Evolutionary conservation across 192 early-diverging fungal species (phyloP).

Genomic region (Coemansia sp.): DNA sequence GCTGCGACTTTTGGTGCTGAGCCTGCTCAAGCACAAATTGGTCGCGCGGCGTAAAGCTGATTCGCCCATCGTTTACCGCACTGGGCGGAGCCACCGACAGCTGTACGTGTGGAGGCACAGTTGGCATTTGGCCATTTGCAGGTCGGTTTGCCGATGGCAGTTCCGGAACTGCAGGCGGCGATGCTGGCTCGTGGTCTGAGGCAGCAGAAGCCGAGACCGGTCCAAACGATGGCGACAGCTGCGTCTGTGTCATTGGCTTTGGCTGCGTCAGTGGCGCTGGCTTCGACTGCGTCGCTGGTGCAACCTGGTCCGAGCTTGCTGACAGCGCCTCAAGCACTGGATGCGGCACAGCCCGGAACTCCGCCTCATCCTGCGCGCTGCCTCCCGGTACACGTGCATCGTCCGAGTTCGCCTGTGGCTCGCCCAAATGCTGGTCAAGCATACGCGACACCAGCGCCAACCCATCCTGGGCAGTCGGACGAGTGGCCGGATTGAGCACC

Average conservation of each 20-base stretch:
- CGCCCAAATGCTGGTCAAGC: constrained; percentile 42
- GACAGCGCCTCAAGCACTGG: neutral
- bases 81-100: neutral
- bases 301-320: neutral
- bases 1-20: constrained; percentile 10
- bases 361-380: neutral
- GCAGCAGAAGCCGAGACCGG: neutral
- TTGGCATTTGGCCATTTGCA: neutral
- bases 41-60: constrained; percentile 37
- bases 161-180: neutral
- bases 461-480: constrained; percentile 75
- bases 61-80: constrained; percentile 25
- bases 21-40: constrained; percentile 18
- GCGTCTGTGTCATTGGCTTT: neutral
- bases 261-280: neutral
- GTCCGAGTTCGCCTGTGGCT: constrained; percentile 16
- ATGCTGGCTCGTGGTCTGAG: neutral
- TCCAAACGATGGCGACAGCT: neutral
- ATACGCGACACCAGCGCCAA: constrained; percentile 55
- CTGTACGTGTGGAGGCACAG: neutral
- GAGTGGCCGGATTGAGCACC: constrained; percentile 72
- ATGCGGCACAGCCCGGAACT: constrained; percentile 6
- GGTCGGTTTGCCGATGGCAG: neutral
- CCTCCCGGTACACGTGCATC: constrained; percentile 8
- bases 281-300: neutral